Conservation (phyloP, 2,329 filamentous ascomycete species). For the Sporothrix dimorphospora region DNA sequence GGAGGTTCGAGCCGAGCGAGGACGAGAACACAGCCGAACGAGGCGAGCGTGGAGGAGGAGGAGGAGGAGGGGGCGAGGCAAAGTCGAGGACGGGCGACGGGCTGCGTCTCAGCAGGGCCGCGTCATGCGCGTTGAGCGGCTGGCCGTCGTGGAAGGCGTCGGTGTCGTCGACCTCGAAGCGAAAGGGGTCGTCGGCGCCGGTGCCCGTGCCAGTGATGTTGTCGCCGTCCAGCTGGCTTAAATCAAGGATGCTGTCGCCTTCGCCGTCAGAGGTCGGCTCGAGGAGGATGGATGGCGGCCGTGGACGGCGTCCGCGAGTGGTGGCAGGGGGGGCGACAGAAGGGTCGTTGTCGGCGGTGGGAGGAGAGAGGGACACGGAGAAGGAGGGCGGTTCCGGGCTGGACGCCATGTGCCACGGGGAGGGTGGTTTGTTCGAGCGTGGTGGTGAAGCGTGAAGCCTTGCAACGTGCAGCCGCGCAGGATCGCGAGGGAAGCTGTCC, state of each 20-base stretch:
- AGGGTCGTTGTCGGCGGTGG: background rate
- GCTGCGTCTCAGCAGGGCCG: slow-evolving; percentile 32
- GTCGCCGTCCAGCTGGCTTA: background rate
- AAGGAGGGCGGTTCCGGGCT: slow-evolving; percentile 22
- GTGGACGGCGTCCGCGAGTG: background rate
- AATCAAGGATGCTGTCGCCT: slow-evolving; percentile 1
- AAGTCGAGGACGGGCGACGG: slow-evolving; percentile 27
- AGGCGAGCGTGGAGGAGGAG: background rate
- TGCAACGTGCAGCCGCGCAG: slow-evolving; percentile 12
- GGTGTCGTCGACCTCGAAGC: slow-evolving; percentile 16
- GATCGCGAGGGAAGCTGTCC: background rate
- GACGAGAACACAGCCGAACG: slow-evolving; percentile 10
- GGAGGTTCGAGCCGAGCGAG: background rate
- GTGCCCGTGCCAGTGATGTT: background rate
- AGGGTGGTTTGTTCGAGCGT: background rate
- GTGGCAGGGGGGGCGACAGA: background rate
- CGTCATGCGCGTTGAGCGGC: slow-evolving; percentile 32
- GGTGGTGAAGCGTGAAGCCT: slow-evolving; percentile 5
- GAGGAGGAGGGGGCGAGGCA: background rate
- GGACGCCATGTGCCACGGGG: slow-evolving; percentile 29
- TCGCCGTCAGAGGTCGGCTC: slow-evolving; percentile 28
- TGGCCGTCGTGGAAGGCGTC: slow-evolving; percentile 1
- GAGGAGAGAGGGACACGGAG: slow-evolving; percentile 21
- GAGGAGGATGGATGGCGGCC: slow-evolving; percentile 28
- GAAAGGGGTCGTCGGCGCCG: slow-evolving; percentile 25